A percentile compares a stretch with the other conserved stretches of the same genome.
Conservation (phyloP, 2,329 filamentous ascomycete genomes). For the Xylaria hypoxylon region DNA sequence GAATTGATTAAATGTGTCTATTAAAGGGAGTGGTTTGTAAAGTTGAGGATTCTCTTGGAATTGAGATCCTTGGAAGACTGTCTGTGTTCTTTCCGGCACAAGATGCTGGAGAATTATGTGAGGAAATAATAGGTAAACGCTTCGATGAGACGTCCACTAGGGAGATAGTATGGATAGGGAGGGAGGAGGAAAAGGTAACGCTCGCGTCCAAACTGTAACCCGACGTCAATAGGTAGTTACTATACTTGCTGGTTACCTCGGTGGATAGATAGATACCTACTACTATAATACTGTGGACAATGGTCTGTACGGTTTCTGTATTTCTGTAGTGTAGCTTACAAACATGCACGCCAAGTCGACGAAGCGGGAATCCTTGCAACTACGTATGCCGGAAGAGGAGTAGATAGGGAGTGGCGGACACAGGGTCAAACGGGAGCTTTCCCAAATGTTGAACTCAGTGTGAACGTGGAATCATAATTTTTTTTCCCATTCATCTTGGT, state of each 20-base stretch:
- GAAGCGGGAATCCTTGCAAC: slow-evolving; percentile 11
- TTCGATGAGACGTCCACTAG: slow-evolving; percentile 1
- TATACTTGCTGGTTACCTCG: no score
- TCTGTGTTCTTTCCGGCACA: slow-evolving; percentile 11
- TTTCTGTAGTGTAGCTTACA: not conserved
- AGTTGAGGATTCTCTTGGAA: slow-evolving; percentile 13
- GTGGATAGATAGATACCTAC: not conserved
- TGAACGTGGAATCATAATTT: slow-evolving; percentile 30
- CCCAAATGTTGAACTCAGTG: slow-evolving; percentile 52
- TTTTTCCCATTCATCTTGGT: slow-evolving; percentile 28
- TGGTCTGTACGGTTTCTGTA: not conserved
- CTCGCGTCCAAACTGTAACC: not conserved
- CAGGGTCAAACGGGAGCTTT: slow-evolving; percentile 43
- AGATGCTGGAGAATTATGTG: slow-evolving; percentile 4
- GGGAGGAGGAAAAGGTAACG: not conserved
- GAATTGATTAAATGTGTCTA: slow-evolving; percentile 35
- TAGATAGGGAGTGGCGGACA: slow-evolving; percentile 7
- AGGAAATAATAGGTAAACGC: slow-evolving; percentile 3
- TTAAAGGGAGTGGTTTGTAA: slow-evolving; percentile 19
- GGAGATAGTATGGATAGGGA: not conserved
- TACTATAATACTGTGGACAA: not conserved
- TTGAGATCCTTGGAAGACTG: not conserved
- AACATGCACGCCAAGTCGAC: slow-evolving; percentile 5
- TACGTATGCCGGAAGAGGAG: slow-evolving; percentile 4
- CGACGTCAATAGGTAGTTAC: not conserved